Percentiles rank a stretch among this genome's conserved stretches.
phyloP scores from a whole-genome alignment of 345 rosid genomes.

The Sonneratia alba region DNA sequence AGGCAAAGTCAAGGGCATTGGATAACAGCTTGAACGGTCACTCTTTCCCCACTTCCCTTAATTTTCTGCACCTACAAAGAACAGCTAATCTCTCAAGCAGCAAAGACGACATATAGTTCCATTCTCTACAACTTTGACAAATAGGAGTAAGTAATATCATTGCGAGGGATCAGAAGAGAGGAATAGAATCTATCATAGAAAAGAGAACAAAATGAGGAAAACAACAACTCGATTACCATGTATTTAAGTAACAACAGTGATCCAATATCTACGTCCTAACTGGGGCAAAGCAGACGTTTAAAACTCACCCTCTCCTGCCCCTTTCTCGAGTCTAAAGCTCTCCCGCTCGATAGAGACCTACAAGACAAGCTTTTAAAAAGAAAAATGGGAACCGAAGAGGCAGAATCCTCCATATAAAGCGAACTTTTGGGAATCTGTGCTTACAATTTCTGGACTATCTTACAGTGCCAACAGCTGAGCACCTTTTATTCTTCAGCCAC shows the following conservation, averaged over 20 bases:
- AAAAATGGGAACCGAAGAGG: background rate
- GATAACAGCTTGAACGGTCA: background rate
- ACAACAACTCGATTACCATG: background rate
- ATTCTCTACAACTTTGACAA: background rate
- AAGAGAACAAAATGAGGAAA: background rate
- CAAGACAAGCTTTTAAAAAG: background rate
- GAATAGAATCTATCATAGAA: background rate
- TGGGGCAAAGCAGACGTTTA: background rate
- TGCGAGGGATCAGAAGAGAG: background rate
- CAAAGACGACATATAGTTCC: background rate
- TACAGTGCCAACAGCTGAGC: background rate
- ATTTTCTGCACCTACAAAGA: background rate
- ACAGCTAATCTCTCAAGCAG: background rate
- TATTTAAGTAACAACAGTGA: background rate
- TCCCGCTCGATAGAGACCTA: background rate
- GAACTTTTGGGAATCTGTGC: background rate
- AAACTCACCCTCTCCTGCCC: background rate
- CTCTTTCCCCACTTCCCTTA: background rate
- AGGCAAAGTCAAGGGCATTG: background rate
- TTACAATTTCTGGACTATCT: background rate
- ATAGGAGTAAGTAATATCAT: background rate
- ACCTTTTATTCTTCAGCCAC: background rate
- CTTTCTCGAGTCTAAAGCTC: background rate
- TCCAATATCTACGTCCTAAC: background rate
- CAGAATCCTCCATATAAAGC: background rate